phyloP scores from a whole-genome alignment of 2,329 filamentous ascomycete species.

The Hypocrella siamensis region DNA sequence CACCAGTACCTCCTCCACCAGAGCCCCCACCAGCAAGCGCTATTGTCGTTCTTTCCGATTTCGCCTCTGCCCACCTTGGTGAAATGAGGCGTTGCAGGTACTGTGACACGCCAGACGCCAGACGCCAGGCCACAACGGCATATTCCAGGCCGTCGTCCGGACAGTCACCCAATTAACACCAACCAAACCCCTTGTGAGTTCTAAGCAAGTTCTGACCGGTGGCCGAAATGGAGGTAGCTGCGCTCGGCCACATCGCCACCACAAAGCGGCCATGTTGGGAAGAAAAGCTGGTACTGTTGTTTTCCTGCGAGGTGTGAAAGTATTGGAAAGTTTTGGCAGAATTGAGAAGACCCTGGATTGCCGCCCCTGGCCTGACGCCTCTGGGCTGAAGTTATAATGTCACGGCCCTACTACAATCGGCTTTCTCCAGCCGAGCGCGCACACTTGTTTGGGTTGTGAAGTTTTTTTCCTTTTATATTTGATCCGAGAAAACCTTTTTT shows the following conservation, averaged over 20 bases:
- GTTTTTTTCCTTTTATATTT: too few relatives aligned
- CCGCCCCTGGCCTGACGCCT: too few relatives aligned
- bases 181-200: constrained; percentile 1
- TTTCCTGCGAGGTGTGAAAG: neutral
- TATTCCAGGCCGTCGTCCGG: neutral
- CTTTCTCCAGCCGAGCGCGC: too few relatives aligned
- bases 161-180: neutral
- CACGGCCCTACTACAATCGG: too few relatives aligned
- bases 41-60: too few relatives aligned
- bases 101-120: too few relatives aligned
- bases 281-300: neutral
- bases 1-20: neutral
- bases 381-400: too few relatives aligned
- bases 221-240: constrained; percentile 5
- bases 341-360: too few relatives aligned
- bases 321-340: neutral
- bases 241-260: neutral
- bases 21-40: neutral
- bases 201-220: constrained; percentile 1
- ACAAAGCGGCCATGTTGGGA: constrained; percentile 4
- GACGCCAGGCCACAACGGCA: constrained; percentile 1
- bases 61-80: neutral
- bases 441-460: too few relatives aligned
- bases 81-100: neutral
- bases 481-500: too few relatives aligned